Conservation (phyloP, 2,329 filamentous ascomycete genomes). For the Zymoseptoria tritici region DNA sequence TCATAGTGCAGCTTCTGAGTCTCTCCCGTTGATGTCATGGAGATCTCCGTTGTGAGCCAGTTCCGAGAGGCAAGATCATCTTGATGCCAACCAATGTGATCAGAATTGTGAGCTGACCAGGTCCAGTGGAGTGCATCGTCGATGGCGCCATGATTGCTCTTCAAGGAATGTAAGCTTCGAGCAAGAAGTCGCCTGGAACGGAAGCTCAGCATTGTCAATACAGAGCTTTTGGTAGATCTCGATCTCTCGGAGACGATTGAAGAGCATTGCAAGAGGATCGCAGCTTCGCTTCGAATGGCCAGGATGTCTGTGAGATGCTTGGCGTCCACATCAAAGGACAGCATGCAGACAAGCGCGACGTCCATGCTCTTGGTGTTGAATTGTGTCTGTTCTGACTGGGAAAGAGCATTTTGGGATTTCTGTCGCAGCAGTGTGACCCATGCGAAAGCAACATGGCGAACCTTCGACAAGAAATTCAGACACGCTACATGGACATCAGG, state of each 20-base stretch:
- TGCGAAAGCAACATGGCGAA: constrained; percentile 36
- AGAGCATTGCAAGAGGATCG: constrained; percentile 13
- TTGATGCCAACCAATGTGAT: not conserved
- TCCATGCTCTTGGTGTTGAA: constrained; percentile 39
- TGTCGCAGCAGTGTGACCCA: constrained; percentile 46
- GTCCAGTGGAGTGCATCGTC: constrained; percentile 18
- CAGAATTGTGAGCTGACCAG: constrained; percentile 33
- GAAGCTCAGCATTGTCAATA: not conserved
- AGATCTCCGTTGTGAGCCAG: constrained; percentile 4
- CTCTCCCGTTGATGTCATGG: not conserved
- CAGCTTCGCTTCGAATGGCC: constrained; percentile 3
- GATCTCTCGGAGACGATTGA: constrained; percentile 9
- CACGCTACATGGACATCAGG: not conserved
- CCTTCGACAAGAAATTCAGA: constrained; percentile 30
- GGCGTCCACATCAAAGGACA: constrained; percentile 36
- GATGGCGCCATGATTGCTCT: constrained; percentile 2
- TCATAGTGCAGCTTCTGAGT: constrained; percentile 35
- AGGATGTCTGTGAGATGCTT: constrained; percentile 13
- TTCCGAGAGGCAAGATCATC: not conserved
- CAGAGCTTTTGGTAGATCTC: not conserved
- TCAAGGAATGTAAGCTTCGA: constrained; percentile 5
- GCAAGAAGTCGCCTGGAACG: constrained; percentile 13
- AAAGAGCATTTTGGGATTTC: constrained; percentile 34
- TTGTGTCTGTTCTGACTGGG: constrained; percentile 26
- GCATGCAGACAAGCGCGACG: constrained; percentile 50